Percentiles rank a stretch among this genome's conserved stretches.
Conservation (phyloP, 2,329 filamentous ascomycete species). For the Camptophora hylomeconis region DNA sequence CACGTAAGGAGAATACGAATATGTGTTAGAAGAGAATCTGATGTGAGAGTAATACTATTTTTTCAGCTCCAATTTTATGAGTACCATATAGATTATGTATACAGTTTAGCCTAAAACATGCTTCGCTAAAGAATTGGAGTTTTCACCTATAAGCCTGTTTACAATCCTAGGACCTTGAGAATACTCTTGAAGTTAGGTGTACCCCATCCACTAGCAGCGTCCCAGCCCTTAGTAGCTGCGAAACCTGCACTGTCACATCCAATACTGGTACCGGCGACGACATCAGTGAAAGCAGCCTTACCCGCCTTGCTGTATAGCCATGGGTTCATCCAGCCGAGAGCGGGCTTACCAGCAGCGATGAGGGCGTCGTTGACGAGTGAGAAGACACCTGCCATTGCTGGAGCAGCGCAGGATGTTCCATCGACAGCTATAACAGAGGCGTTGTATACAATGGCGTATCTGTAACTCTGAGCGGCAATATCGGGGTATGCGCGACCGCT, state of each 20-base stretch:
- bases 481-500: conserved; percentile 50
- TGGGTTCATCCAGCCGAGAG: conserved; percentile 47
- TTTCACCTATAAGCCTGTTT: too few species aligned
- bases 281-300: conserved; percentile 37
- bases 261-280: conserved; percentile 22
- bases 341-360: conserved; percentile 34
- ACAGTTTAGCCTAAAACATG: too few species aligned
- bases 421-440: conserved; percentile 23
- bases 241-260: conserved; percentile 25
- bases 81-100: too few species aligned
- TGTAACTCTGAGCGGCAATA: conserved; percentile 45
- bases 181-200: conserved; percentile 20
- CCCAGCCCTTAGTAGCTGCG: conserved; percentile 26
- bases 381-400: conserved; percentile 45
- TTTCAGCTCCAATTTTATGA: too few species aligned
- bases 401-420: conserved; percentile 39
- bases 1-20: too few species aligned
- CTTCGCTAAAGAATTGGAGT: too few species aligned
- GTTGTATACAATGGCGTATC: conserved; percentile 32
- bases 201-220: conserved; percentile 28
- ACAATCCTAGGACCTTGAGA: conserved; percentile 11
- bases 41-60: too few species aligned
- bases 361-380: conserved; percentile 50
- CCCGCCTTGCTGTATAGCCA: conserved; percentile 41
- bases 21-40: too few species aligned